A percentile compares a stretch with the other conserved stretches of the same genome.
phyloP scores from a whole-genome alignment of 2,329 filamentous ascomycete species.

The Botrytis deweyae region DNA sequence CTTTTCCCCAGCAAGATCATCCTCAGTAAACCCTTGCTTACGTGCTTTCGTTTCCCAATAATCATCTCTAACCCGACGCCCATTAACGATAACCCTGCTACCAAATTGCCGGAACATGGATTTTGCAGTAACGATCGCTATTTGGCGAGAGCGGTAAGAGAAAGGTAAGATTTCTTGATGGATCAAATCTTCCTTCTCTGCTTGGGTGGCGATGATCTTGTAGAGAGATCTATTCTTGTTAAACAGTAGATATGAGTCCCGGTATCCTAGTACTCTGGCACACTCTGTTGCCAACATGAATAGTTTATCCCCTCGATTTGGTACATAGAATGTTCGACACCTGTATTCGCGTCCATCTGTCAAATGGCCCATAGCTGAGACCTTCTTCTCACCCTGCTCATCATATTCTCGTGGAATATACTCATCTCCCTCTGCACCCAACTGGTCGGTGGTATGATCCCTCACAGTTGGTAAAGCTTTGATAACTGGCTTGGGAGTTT shows the following conservation, averaged over 20 bases:
- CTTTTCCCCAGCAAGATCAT: constrained; percentile 94
- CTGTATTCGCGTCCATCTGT: constrained; percentile 83
- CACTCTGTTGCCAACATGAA: constrained; percentile 99
- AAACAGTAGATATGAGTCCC: constrained; percentile 97
- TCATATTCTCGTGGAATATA: constrained; percentile 93
- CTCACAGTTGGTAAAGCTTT: constrained; percentile 94
- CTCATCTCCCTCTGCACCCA: constrained; percentile 85
- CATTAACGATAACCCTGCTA: constrained; percentile 86
- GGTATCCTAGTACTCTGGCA: constrained; percentile 86
- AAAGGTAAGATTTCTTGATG: constrained; percentile 94
- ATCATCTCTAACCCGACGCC: constrained; percentile 88
- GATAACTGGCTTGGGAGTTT: constrained; percentile 79
- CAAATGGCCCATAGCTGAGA: constrained; percentile 77
- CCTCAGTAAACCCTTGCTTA: constrained; percentile 97
- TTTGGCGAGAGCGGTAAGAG: constrained; percentile 96
- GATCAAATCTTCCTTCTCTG: constrained; percentile 95
- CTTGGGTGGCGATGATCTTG: constrained; percentile 96
- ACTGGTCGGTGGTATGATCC: constrained; percentile 95
- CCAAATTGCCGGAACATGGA: constrained; percentile 99
- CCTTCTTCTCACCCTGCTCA: constrained; percentile 91
- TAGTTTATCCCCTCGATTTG: constrained; percentile 85
- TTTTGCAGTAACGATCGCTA: constrained; percentile 93
- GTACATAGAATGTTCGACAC: constrained; percentile 90
- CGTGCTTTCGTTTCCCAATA: constrained; percentile 98
- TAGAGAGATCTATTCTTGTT: constrained; percentile 96